Percentiles rank a stretch among this genome's conserved stretches.
Conservation (phyloP, 805 yeast species). For the Komagataella phaffii region DNA sequence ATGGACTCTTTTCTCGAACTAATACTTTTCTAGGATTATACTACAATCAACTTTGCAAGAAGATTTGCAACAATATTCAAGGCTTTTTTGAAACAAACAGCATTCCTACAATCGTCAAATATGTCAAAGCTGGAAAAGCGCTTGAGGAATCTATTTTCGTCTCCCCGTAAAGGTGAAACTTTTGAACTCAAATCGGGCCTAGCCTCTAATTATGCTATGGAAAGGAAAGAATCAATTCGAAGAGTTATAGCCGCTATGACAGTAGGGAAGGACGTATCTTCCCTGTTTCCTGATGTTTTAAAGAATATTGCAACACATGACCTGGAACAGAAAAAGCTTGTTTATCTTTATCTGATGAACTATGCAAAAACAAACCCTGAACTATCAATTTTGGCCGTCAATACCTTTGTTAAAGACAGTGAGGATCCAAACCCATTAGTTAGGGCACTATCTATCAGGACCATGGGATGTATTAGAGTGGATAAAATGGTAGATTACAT, state of each 20-base stretch:
- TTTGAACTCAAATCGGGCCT: slow-evolving; percentile 81
- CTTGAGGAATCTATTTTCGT: slow-evolving; percentile 26
- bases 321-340: slow-evolving; percentile 91
- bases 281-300: slow-evolving; percentile 88
- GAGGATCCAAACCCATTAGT: slow-evolving; percentile 95
- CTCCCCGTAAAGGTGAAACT: slow-evolving; percentile 58
- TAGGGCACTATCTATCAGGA: slow-evolving; percentile 90
- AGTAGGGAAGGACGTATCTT: slow-evolving; percentile 89
- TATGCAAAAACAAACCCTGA: slow-evolving; percentile 96
- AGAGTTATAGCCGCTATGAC: slow-evolving; percentile 98
- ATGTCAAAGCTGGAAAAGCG: slow-evolving; percentile 22
- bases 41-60: not conserved
- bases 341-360: slow-evolving; percentile 89
- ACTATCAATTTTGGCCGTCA: slow-evolving; percentile 87
- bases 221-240: slow-evolving; percentile 93
- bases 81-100: slow-evolving; percentile 7
- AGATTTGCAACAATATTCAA: not conserved
- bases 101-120: not conserved
- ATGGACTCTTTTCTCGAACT: not conserved
- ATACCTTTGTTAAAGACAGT: slow-evolving; percentile 89
- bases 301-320: slow-evolving; percentile 96
- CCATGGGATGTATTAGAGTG: slow-evolving; percentile 97
- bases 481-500: slow-evolving; percentile 92
- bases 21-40: not conserved
- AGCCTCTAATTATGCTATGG: slow-evolving; percentile 89